phyloP scores from a whole-genome alignment of 2,329 filamentous ascomycete genomes.

The Hypoxylon sp. region DNA sequence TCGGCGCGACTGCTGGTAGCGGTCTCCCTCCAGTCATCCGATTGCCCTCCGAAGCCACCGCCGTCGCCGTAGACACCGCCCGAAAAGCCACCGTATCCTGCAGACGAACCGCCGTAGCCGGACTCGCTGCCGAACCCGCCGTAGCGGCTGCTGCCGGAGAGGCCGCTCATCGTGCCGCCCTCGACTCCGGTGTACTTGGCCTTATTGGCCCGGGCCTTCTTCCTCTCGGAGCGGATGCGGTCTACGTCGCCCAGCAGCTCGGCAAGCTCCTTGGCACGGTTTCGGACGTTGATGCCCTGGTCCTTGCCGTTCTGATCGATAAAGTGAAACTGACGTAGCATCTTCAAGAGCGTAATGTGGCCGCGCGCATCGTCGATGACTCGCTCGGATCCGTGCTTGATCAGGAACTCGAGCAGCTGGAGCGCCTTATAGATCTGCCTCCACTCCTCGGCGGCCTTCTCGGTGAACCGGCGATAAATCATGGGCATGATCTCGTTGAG shows the following conservation, averaged over 20 bases:
- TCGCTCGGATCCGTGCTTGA: constrained; percentile 97
- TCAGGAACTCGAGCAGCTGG: constrained; percentile 93
- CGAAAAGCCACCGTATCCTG: constrained; percentile 66
- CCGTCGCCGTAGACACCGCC: constrained; percentile 92
- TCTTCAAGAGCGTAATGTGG: constrained; percentile 93
- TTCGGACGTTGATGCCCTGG: constrained; percentile 96
- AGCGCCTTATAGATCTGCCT: constrained; percentile 98
- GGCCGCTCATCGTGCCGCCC: constrained; percentile 72
- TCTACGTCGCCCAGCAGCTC: constrained; percentile 95
- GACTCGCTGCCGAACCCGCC: constrained; percentile 93
- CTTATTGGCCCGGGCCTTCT: constrained; percentile 89
- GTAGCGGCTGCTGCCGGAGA: constrained; percentile 68
- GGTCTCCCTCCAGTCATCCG: constrained; percentile 73
- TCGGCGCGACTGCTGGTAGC: constrained; percentile 67
- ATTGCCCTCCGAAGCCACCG: constrained; percentile 86
- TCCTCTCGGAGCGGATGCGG: constrained; percentile 79
- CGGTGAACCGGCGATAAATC: constrained; percentile 99
- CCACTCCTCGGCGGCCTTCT: constrained; percentile 98
- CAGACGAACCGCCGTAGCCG: constrained; percentile 66
- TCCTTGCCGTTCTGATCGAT: constrained; percentile 98
- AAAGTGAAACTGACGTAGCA: constrained; percentile 98
- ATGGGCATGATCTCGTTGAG: constrained; percentile 99
- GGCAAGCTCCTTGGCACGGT: constrained; percentile 92
- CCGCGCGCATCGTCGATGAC: constrained; percentile 97
- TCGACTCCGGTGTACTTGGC: constrained; percentile 97